Evolutionary conservation across 83 land plant species (phyloP), one percentile per base, ranked within the genome.

Genomic region (Picea abies): DNA sequence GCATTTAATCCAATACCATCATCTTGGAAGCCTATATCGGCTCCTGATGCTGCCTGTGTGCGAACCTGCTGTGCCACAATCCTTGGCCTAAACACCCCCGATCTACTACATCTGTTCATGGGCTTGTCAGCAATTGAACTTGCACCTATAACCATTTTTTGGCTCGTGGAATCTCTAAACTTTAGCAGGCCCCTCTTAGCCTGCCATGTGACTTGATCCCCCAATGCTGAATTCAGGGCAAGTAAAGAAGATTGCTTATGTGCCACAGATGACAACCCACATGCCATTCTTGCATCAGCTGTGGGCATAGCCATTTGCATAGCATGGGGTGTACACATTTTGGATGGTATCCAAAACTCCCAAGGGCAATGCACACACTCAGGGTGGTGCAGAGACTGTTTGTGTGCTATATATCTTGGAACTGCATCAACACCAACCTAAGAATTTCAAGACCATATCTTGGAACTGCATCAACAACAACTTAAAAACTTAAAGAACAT

Each of bases 271-370:
- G 72, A 39, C 52, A 71, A 5, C 52, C 76, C 58, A 73, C 77
- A 44, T 39, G 41, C 22, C 56, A 73, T 73, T 73, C 77, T 73
- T 73, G 77, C 77, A 73, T 73, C 77, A 19, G 44, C 10, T 73
- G 77, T 73, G 77, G 23, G 77, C 11, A 23, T 11, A 66, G 70
- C 10, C 49, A 70, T 19, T 37, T 70, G 73, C 73, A 37, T 70
- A 16, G 77, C 77, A 39, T 39, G 20, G 22, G 56, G 11, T 44
- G 77, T 20, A 44, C n/a, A 73, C 77, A 73, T 73, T 3, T 73
- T 73, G 58, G 20, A 73, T 52, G 56, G 56, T 39, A 41, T 20
- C 35, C 56, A 41, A 17, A 7, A 70, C 9, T 5, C 49, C 75
- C 44, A 69, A 37, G 7, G 39, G 3, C n/a, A 39, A 37, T 32